These are phyloP conservation scores for Giardia muris DNA, from an alignment of 208 protist species.

Conservation along the genomic window DNA sequence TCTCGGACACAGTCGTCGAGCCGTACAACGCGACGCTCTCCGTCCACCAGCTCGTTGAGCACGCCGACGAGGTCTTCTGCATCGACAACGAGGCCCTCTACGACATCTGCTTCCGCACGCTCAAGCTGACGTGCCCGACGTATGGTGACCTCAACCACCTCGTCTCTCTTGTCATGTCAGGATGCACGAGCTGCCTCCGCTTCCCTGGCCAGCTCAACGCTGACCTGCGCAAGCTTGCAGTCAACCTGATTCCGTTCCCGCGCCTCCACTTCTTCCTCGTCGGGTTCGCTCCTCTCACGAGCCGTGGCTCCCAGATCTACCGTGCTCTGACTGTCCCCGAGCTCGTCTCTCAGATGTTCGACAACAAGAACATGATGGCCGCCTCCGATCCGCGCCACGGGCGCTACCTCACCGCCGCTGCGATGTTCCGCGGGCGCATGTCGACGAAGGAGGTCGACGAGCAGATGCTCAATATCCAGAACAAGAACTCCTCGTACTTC, in stretches of 20 bases:
- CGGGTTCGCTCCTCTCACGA: conserved; percentile 52
- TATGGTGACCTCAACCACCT: conserved; percentile 58
- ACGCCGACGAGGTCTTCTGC: conserved; percentile 51
- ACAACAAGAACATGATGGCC: conserved; percentile 59
- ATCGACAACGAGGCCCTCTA: conserved; percentile 62
- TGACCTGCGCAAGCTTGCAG: conserved; percentile 50
- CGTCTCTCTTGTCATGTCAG: conserved; percentile 57
- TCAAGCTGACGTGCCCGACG: conserved; percentile 54
- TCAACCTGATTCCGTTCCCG: conserved; percentile 60
- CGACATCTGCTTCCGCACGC: conserved; percentile 55
- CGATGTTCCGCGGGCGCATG: conserved; percentile 64
- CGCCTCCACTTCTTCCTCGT: conserved; percentile 62
- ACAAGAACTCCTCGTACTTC: conserved; percentile 53
- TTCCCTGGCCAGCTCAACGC: conserved; percentile 62
- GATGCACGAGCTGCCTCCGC: conserved; percentile 53
- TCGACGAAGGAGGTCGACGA: conserved; percentile 61
- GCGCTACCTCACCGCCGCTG: conserved; percentile 57
- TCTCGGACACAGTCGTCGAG: conserved; percentile 10
- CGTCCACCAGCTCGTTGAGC: conserved; percentile 53
- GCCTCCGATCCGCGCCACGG: conserved; percentile 51
- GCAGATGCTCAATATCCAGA: conserved; percentile 53
- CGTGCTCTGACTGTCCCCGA: conserved; percentile 50
- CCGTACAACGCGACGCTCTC: conserved; percentile 5
- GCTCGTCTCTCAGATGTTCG: conserved; percentile 59
- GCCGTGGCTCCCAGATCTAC: conserved; percentile 45